Conservation (phyloP, 805 yeast species). For the Pichia cabralensis region DNA sequence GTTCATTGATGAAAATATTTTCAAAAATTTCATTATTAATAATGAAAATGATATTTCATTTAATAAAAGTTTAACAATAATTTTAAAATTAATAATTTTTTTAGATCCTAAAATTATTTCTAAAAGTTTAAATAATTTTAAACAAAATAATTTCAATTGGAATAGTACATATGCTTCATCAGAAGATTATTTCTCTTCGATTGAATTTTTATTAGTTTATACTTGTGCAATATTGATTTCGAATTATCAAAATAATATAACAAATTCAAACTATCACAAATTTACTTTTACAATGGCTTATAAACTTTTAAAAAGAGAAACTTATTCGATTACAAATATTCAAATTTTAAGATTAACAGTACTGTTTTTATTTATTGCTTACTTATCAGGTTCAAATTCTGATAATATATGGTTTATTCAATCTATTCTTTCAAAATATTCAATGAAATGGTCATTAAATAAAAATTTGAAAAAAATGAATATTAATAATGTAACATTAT, state of each 20-base stretch:
- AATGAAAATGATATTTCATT: not conserved
- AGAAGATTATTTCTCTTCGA: conserved; percentile 25
- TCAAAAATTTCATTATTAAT: not conserved
- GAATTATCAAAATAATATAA: conserved; percentile 30
- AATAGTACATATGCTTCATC: conserved; percentile 6
- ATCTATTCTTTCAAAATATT: conserved; percentile 45
- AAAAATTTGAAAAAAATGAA: conserved; percentile 31
- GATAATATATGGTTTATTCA: conserved; percentile 21
- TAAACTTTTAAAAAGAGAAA: conserved; percentile 24
- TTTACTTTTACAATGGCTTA: conserved; percentile 42
- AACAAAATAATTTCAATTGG: conserved; percentile 13
- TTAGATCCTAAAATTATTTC: conserved; percentile 1
- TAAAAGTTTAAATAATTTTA: conserved; percentile 21
- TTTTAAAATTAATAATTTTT: conserved; percentile 2
- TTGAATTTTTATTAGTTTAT: conserved; percentile 42
- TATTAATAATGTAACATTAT: conserved; percentile 20
- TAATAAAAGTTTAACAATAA: not conserved
- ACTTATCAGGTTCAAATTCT: not conserved
- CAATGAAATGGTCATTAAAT: conserved; percentile 32
- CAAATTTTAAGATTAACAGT: conserved; percentile 3
- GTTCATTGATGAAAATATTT: conserved; percentile 4
- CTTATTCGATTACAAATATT: conserved; percentile 1
- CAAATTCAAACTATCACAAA: conserved; percentile 31
- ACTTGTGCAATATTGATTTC: conserved; percentile 40
- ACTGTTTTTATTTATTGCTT: conserved; percentile 3